Evolutionary conservation across 345 rosid species (phyloP).

Genomic region (Dimocarpus longan): DNA sequence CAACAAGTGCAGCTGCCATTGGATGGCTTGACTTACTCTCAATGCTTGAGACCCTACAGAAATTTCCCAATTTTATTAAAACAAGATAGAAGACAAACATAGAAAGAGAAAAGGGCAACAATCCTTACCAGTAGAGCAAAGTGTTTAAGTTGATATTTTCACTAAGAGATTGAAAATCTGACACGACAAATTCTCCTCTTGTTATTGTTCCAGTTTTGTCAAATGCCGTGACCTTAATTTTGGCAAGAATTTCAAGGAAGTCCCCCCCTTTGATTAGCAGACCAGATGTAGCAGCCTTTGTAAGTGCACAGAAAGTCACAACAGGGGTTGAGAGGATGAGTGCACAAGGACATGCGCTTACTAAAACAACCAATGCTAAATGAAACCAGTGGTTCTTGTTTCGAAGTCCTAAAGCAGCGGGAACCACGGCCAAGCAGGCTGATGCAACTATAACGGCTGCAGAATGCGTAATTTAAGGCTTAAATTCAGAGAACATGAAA

Average conservation of each 20-base stretch:
- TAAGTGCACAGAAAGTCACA: constrained; percentile 87
- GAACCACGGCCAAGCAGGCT: constrained; percentile 56
- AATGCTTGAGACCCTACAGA: constrained; percentile 78
- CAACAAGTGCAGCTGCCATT: constrained; percentile 78
- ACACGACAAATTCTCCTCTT: constrained; percentile 81
- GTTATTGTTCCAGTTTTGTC: constrained; percentile 97
- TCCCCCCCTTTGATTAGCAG: constrained; percentile 88
- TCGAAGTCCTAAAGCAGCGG: constrained; percentile 43
- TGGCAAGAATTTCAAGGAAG: constrained; percentile 72
- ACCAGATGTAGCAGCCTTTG: constrained; percentile 81
- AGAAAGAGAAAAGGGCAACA: not conserved
- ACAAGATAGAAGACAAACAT: not conserved
- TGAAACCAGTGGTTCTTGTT: constrained; percentile 62
- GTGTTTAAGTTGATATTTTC: constrained; percentile 41
- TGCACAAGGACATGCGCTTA: constrained; percentile 91
- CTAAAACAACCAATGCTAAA: constrained; percentile 81
- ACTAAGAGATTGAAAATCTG: constrained; percentile 53
- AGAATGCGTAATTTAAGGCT: constrained; percentile 10
- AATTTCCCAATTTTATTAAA: not conserved
- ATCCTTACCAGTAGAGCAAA: constrained; percentile 68
- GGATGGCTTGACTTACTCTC: constrained; percentile 97
- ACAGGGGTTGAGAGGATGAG: constrained; percentile 92
- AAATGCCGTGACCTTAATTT: constrained; percentile 70
- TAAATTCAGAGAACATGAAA: not conserved
- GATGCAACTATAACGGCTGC: constrained; percentile 67